Percentiles rank a stretch among this genome's conserved stretches.
These are phyloP conservation scores for Paraphoma sp. DNA, from an alignment of 2,329 filamentous ascomycete genomes.

Conservation along the genomic window DNA sequence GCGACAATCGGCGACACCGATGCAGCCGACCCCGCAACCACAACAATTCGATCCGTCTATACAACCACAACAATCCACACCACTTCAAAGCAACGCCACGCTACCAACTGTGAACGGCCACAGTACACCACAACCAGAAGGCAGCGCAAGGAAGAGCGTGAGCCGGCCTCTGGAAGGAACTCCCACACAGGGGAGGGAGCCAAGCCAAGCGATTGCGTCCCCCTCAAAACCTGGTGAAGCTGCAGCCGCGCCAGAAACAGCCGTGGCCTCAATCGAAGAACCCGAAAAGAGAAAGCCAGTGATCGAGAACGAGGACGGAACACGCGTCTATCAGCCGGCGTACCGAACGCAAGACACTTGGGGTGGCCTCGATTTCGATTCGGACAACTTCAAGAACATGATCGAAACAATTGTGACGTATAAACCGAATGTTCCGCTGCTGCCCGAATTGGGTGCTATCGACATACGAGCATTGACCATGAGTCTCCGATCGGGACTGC, in stretches of 20 bases:
- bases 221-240: conserved; percentile 37
- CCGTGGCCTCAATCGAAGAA: conserved; percentile 15
- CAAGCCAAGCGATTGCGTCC: conserved; percentile 34
- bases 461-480: conserved; percentile 90
- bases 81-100: conserved; percentile 55
- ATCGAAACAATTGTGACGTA: conserved; percentile 70
- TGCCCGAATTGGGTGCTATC: conserved; percentile 82
- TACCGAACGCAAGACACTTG: conserved; percentile 35
- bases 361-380: conserved; percentile 50
- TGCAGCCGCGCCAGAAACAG: conserved; percentile 23
- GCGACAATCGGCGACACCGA: conserved; percentile 25
- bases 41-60: conserved; percentile 38
- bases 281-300: conserved; percentile 33
- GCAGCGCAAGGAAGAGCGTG: conserved; percentile 43
- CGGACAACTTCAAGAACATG: conserved; percentile 72
- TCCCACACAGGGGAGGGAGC: conserved; percentile 36
- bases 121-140: conserved; percentile 53
- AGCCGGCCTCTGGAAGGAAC: conserved; percentile 47
- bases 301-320: conserved; percentile 36
- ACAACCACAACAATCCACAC: conserved; percentile 48
- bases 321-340: conserved; percentile 37
- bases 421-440: conserved; percentile 76
- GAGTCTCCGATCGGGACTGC: conserved; percentile 87
- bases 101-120: conserved; percentile 55
- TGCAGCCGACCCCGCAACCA: conserved; percentile 28